Base-by-base conservation (phyloP, 2,329 filamentous ascomycete species). In the Pseudogymnoascus sp. region DNA sequence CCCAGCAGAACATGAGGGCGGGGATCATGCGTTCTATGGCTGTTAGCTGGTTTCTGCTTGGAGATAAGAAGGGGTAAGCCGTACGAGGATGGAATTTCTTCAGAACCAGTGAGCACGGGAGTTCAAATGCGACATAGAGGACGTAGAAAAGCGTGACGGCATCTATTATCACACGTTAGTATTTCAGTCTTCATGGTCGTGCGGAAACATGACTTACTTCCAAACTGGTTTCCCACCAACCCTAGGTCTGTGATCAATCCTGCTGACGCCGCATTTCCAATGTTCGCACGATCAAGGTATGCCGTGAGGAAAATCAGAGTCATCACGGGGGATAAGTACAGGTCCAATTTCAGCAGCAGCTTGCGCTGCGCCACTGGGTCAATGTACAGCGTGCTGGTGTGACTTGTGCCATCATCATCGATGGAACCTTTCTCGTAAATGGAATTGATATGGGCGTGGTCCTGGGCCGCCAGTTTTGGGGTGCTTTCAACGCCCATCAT, bases 301-400 rank as follows among this genome's bases (percentile, higher is more conserved):
- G 78, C 82, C 3, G 77, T 75, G 18, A 85, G 67, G 64, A 83
- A 85, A 4, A 83, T 75, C 55, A 82, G 70, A 76, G 82, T 82
- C 63, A 84, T 79, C 61, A 83, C 77, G 0, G 79, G 80, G 4
- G 77, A 75, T 59, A 82, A 77, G 3, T 74, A 74, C 3, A 76
- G 48, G 61, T 82, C 80, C 9, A 82, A 70, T 63, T 81, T 81
- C 18, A 72, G 68, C 4, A 82, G 73, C 1, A 82, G 70, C 61
- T 74, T 77, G 59, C 69, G 72, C 67, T 82, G 80, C 60, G 76
- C 77, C 18, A 68, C 72, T 1, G 74, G 73, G 63, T 82, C 79
- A 15, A 82, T 62, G 25, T 64, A 65, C 18, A 61, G 12, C 21
- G 40, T 45, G 52, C 52, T 58, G 10, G 27, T 27, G n/a, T 33